Conservation (phyloP, 495 filamentous ascomycete genomes). For the Aspergillus baeticus region DNA sequence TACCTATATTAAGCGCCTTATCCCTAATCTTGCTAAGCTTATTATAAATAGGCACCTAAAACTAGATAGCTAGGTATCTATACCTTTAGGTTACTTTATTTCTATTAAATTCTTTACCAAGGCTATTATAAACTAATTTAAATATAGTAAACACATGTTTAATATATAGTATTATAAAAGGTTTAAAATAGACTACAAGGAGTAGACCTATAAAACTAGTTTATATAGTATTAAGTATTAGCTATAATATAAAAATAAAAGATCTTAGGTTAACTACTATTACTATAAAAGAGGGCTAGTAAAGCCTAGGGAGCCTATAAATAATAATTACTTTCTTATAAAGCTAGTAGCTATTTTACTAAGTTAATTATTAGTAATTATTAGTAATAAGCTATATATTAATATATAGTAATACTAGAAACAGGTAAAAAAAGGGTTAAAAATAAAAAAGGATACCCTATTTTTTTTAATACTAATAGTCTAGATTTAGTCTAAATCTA, state of each 20-base stretch:
- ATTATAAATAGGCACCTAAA: not conserved
- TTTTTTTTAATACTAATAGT: too few relatives aligned
- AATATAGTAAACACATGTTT: too few relatives aligned
- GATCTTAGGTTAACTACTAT: not conserved
- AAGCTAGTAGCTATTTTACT: constrained; percentile 1
- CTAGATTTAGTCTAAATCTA: too few relatives aligned
- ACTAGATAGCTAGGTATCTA: constrained; percentile 5
- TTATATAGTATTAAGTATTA: too few relatives aligned
- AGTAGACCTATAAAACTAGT: too few relatives aligned
- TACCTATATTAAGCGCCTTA: constrained; percentile 8
- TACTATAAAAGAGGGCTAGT: constrained; percentile 3
- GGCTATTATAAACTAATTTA: constrained; percentile 3
- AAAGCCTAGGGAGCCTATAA: constrained; percentile 2
- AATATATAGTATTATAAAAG: too few relatives aligned
- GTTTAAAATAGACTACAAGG: too few relatives aligned
- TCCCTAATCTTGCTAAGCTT: constrained; percentile 6
- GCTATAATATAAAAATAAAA: too few relatives aligned
- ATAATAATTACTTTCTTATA: not conserved
- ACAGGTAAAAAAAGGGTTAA: not conserved
- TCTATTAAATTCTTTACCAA: constrained; percentile 5
- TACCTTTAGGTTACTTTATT: constrained; percentile 3
- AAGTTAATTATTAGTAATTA: constrained; percentile 7
- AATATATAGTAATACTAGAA: constrained; percentile 1
- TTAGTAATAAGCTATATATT: constrained; percentile 5
- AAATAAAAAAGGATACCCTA: too few relatives aligned